Evolutionary conservation across 345 rosid genomes (phyloP), one percentile per base, ranked within the genome.

Genomic region (Hibiscus syriacus): DNA sequence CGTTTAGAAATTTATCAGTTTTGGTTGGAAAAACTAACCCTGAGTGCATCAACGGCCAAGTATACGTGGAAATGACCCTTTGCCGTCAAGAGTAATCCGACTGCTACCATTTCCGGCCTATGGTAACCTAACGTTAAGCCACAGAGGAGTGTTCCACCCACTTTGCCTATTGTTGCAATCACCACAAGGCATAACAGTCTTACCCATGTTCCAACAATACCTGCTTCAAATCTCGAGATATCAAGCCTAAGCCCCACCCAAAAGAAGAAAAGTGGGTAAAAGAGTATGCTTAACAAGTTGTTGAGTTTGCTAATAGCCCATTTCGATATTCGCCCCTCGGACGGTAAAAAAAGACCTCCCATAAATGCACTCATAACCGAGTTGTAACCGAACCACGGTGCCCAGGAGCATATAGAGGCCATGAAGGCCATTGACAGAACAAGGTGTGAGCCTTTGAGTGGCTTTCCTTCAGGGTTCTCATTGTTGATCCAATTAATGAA

Each of bases 381-480:
- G 57, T 78, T 83, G 67, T 89, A 94, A 43, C 88, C 87, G 36
- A 83, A 85, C 74, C 83, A 69, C 0, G 92, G 81, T 1, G 98
- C 82, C 72, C 80, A 83, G 71, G 84, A 72, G 66, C 99, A 94
- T 6, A 86, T 71, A 32, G 84, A 38, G 50, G 81, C 90, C 70
- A 91, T 86, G 68, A 86, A 91, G 3, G 98, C 99, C 14, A 94
- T 69, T 14, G 96, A 83, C 20, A 94, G 83, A 46, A 94, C 92
- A 26, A 94, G 85, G 72, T 94, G 98, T 20, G 98, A 86, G 12
- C 99, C 99, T 79, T 94, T 89, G 64, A 91, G 79, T 6, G 96
- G 87, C 68, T 89, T 94, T 67, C 99, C 99, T 77, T 91, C 96
- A 0, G 99, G 99, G 75, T 94, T 94, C 73, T 89, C 98, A 25